Conservation (phyloP, 805 yeast genomes). For the Torulaspora microellipsoides region DNA sequence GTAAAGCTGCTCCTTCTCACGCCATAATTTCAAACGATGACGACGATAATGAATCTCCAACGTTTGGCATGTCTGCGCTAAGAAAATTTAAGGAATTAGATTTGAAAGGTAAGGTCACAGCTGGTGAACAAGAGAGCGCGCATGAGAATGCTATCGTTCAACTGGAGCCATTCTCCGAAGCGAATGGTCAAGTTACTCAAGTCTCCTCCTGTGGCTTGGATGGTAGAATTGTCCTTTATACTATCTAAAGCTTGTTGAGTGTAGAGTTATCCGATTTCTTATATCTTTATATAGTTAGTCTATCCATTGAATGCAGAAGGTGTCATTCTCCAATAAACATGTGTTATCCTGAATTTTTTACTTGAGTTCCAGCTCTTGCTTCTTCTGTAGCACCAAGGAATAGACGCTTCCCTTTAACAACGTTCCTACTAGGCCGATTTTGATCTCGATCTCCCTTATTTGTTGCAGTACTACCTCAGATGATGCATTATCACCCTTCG, state of each 20-base stretch:
- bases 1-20: conserved; percentile 8
- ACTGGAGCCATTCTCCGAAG: conserved; percentile 48
- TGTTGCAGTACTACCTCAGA: conserved; percentile 43
- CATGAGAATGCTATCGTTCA: conserved; percentile 88
- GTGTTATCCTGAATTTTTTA: background rate
- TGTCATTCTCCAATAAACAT: too few species aligned
- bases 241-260: conserved; percentile 33
- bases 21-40: conserved; percentile 36
- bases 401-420: conserved; percentile 68
- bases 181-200: conserved; percentile 50
- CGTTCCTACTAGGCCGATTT: conserved; percentile 60
- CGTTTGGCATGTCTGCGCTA: conserved; percentile 68
- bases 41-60: conserved; percentile 47
- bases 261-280: too few species aligned
- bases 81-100: conserved; percentile 95
- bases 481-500: conserved; percentile 13
- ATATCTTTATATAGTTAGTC: too few species aligned
- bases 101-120: conserved; percentile 74
- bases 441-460: conserved; percentile 56
- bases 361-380: conserved; percentile 19
- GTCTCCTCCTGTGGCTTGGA: conserved; percentile 81
- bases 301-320: too few species aligned
- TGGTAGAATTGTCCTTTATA: conserved; percentile 83
- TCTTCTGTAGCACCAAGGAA: conserved; percentile 53
- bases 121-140: conserved; percentile 52